Evolutionary conservation across 2,329 filamentous ascomycete genomes (phyloP), one percentile per base, ranked within the genome.

Genomic region (Xylariaceae sp.): DNA sequence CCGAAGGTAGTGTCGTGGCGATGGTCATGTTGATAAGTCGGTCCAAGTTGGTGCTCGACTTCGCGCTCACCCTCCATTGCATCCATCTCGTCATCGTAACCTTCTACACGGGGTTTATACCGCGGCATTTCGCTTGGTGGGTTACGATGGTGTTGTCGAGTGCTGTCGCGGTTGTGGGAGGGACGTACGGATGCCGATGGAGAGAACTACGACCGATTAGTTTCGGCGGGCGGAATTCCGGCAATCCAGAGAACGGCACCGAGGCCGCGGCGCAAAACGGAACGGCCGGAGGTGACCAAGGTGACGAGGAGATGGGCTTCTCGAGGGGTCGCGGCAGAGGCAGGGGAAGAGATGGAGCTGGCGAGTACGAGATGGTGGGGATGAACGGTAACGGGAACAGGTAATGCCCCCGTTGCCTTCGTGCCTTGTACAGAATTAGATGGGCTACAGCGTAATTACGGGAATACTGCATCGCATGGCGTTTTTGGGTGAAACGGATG

Each of bases 1-100:
- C 10, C 4, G 4, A 21, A 3, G 48, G 56, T 69, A 98, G 93
- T 71, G 86, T 91, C 42, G 85, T 96, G 56, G 89, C 91, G 42
- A 88, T 97, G 55, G 85, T 96, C 48, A 76, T 93, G 51, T 79
- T 98, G 55, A 86, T 99, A 64, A 87, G 89, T 19, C 91, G 95
- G 60, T 95, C 89, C 46, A 98, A 98, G 74, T 89, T 98, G 58
- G 90, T 98, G 48, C 91, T 91, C 64, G 95, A 99, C 75, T 99
- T 98, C 73, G 90, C 91, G 29, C 79, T 97, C 20, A 96, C 93
- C 2, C 83, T 97, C 18, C 91, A 96, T 76, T 83, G 90, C 71
- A 78, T 96, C 42, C 90, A 96, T 72, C 83, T 96, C 50, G 62
- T 95, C 67, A 74, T 91, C 67, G 90, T 90, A 23, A 88, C 87